These are phyloP conservation scores for Balakata baccata DNA, from an alignment of 345 rosid genomes.

Conservation along the genomic window DNA sequence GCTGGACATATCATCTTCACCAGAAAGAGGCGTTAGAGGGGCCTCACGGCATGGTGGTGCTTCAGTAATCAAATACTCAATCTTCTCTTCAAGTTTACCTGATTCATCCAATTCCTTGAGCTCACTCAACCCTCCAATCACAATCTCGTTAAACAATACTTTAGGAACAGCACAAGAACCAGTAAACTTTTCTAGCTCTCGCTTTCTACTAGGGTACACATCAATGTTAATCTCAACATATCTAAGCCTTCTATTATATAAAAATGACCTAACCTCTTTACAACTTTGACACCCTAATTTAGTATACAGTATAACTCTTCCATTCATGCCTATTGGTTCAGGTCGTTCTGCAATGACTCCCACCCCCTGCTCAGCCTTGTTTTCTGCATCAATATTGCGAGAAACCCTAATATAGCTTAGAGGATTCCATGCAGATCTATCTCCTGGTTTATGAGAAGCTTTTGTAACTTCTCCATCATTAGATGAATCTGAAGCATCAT, in stretches of 20 bases:
- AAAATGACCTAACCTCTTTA: slow-evolving; percentile 54
- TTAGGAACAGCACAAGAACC: slow-evolving; percentile 70
- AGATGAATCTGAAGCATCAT: slow-evolving; percentile 29
- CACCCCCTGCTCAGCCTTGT: slow-evolving; percentile 30
- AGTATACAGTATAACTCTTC: slow-evolving; percentile 66
- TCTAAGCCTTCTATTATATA: slow-evolving; percentile 57
- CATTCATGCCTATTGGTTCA: slow-evolving; percentile 52
- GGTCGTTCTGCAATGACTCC: slow-evolving; percentile 27
- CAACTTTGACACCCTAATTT: slow-evolving; percentile 65
- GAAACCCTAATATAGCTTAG: slow-evolving; percentile 46
- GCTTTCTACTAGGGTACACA: slow-evolving; percentile 65
- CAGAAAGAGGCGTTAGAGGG: slow-evolving; percentile 82
- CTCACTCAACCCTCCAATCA: slow-evolving; percentile 61
- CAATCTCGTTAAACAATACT: slow-evolving; percentile 64
- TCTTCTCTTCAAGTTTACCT: slow-evolving; percentile 69
- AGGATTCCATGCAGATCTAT: slow-evolving; percentile 64
- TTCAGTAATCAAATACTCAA: slow-evolving; percentile 50
- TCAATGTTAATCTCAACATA: slow-evolving; percentile 79
- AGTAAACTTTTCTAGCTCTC: slow-evolving; percentile 60
- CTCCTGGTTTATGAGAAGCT: slow-evolving; percentile 38
- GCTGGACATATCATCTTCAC: slow-evolving; percentile 70
- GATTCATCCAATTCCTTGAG: slow-evolving; percentile 57
- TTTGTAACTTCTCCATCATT: slow-evolving; percentile 31
- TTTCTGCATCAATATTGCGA: slow-evolving; percentile 40
- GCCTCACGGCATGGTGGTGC: slow-evolving; percentile 56